Conservation (phyloP, 2,329 filamentous ascomycete species). For the Pseudogymnoascus sp. region DNA sequence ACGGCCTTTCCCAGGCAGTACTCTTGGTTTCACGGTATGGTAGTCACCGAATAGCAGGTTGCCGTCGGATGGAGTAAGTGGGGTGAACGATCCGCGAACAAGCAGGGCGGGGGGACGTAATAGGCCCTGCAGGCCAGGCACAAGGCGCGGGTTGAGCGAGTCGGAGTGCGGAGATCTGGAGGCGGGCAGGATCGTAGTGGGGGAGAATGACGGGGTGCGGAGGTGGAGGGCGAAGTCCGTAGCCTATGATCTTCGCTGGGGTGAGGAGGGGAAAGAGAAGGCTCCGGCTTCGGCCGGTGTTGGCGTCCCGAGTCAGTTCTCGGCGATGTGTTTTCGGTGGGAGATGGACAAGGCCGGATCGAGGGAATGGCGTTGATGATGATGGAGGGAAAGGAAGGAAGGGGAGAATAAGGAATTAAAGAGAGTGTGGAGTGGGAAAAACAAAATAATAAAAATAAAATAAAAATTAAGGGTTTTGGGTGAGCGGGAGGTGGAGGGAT, state of each 20-base stretch:
- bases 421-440: background rate
- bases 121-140: background rate
- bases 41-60: background rate
- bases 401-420: background rate
- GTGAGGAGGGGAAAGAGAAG: background rate
- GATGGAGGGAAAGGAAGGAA: background rate
- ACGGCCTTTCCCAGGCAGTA: background rate
- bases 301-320: background rate
- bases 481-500: background rate
- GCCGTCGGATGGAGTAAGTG: background rate
- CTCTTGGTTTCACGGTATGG: background rate
- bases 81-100: background rate
- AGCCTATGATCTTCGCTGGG: slow-evolving; percentile 3
- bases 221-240: slow-evolving; percentile 13
- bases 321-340: background rate
- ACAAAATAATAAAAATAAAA: background rate
- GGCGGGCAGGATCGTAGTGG: slow-evolving; percentile 21
- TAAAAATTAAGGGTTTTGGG: background rate
- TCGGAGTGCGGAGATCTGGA: slow-evolving; percentile 6
- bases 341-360: background rate
- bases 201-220: slow-evolving; percentile 24
- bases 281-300: background rate
- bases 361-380: background rate
- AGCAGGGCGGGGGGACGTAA: background rate
- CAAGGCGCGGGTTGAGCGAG: background rate